Evolutionary conservation across 2,329 filamentous ascomycete genomes (phyloP), one percentile per base, ranked within the genome.

Genomic region (Helicocarpus griseus): DNA sequence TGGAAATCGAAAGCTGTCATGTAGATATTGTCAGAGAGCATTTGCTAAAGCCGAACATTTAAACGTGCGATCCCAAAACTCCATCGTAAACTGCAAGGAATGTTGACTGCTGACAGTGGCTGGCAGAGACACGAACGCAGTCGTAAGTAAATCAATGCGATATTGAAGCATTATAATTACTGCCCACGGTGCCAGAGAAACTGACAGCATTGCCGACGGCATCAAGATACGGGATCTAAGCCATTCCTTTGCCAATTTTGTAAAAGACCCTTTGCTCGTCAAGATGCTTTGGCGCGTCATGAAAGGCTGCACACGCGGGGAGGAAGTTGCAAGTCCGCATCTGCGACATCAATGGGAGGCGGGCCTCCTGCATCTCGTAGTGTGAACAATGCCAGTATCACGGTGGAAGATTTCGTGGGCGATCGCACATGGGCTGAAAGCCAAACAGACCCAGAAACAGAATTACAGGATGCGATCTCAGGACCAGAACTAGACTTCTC

Each of bases 201-300:
- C 49, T 35, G 53, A 61, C 63, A 50, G 66, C 55, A 39, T 40
- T 54, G 14, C 21, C 19, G 49, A 39, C 2, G 19, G 21, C 31
- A n/a, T 35, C 36, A 57, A 70, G 68, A 71, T 54, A 71, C 69
- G 40, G 69, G 69, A 44, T 64, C 65, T 9, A 69, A 68, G 56
- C 71, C 70, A 17, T 73, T 67, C 49, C 58, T 64, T 44, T 73
- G 71, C 56, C 68, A 66, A 58, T 60, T 66, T 47, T 73, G 71
- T 53, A 59, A 61, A 17, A 61, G 70, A 43, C 65, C 69, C 3
- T 73, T 73, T 58, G 67, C 68, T 17, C 64, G 71, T 43, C 68
- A 73, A 55, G 71, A 73, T 60, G 69, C 71, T 14, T 65, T 73
- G n/a, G 65, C 65, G 31, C 69, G 71, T 9, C 71, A 73, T 62